These are phyloP conservation scores for Gillenia trifoliata DNA, from an alignment of 306 rosid species.

Conservation along the genomic window DNA sequence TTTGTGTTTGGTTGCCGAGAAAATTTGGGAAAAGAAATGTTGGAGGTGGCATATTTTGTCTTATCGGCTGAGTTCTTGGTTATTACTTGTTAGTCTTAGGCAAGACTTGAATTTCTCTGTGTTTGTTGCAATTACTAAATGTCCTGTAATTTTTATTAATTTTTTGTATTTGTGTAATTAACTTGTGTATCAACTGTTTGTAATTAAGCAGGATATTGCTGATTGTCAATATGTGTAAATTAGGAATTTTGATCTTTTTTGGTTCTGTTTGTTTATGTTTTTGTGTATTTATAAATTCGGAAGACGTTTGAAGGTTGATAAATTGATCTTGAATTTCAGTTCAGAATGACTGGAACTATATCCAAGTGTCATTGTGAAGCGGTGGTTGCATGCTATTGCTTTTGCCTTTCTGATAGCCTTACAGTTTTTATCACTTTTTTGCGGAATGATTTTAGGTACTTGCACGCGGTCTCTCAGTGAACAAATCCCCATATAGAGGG, in stretches of 20 bases:
- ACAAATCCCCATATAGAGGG: conserved; percentile 21
- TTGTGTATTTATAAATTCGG: neutral
- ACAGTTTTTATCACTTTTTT: neutral
- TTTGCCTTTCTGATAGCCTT: neutral
- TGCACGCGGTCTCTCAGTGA: conserved; percentile 16
- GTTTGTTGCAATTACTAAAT: neutral
- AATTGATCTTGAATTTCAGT: neutral
- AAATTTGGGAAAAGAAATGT: neutral
- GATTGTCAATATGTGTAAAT: too few relatives aligned
- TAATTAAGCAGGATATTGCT: neutral
- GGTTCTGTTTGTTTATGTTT: neutral
- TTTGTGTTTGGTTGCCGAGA: conserved; percentile 13
- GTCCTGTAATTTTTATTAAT: neutral
- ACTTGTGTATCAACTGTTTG: neutral
- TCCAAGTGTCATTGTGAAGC: too few relatives aligned
- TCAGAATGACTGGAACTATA: neutral
- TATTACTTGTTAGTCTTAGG: neutral
- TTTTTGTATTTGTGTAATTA: too few relatives aligned
- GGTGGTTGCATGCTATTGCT: too few relatives aligned
- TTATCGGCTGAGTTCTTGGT: neutral
- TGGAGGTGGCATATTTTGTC: conserved; percentile 17
- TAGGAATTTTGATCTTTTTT: too few relatives aligned
- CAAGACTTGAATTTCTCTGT: neutral
- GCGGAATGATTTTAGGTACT: neutral
- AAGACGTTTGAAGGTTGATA: neutral